Percentiles rank a stretch among this genome's conserved stretches.
phyloP scores from a whole-genome alignment of 148 eudicot species.

The Polygonum maritimum region DNA sequence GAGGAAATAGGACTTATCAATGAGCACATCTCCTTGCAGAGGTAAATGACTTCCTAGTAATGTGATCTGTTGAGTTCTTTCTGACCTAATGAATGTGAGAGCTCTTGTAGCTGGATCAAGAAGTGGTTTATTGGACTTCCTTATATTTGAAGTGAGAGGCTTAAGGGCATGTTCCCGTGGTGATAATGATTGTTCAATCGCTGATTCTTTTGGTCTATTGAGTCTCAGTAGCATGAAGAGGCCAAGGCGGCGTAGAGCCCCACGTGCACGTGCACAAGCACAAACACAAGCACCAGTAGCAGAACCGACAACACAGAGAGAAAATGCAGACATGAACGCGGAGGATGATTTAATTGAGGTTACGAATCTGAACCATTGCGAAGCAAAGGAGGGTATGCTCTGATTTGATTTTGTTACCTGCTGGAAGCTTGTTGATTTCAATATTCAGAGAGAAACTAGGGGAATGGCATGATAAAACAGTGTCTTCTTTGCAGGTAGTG shows the following conservation, averaged over 20 bases:
- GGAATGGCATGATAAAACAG: background rate
- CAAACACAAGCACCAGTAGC: background rate
- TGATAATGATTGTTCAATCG: background rate
- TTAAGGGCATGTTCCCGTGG: background rate
- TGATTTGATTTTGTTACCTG: background rate
- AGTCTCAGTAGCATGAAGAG: background rate
- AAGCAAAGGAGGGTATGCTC: background rate
- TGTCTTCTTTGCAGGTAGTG: slow-evolving; percentile 2
- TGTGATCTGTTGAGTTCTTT: background rate
- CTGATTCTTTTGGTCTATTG: background rate
- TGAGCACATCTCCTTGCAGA: slow-evolving; percentile 1
- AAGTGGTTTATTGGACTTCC: background rate
- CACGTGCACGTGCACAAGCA: no score
- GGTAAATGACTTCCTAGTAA: background rate
- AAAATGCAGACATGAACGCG: background rate
- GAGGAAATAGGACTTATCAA: background rate
- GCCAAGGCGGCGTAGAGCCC: background rate
- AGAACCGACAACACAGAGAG: background rate
- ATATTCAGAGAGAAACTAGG: background rate
- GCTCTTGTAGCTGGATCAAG: background rate
- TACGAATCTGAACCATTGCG: background rate
- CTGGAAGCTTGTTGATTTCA: background rate
- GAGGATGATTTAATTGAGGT: background rate
- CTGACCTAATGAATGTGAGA: background rate
- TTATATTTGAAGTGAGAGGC: background rate